phyloP scores from a whole-genome alignment of 1,284 basidiomycete species.

The Hortiboletus rubellus region DNA sequence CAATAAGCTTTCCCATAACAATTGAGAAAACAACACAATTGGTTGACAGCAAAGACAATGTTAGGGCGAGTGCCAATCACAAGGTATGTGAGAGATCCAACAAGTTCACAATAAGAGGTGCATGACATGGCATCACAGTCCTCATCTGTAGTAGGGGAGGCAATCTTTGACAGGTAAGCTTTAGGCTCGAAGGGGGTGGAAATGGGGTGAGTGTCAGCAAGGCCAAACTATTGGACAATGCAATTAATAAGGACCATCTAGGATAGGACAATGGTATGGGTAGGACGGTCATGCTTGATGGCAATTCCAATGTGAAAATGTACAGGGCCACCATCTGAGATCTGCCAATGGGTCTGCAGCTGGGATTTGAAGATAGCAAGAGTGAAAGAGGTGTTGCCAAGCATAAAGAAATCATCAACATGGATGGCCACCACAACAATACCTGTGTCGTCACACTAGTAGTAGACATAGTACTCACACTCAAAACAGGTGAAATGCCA shows the following conservation, averaged over 20 bases:
- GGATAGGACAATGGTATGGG: neutral
- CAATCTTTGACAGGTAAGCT: too few species aligned
- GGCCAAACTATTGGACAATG: neutral
- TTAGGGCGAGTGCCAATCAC: neutral
- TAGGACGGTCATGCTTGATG: neutral
- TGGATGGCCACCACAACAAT: neutral
- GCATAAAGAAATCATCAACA: neutral
- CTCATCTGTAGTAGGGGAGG: too few species aligned
- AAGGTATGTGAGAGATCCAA: neutral
- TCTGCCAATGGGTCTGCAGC: neutral
- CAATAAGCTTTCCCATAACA: neutral
- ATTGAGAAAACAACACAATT: neutral
- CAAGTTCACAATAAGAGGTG: neutral
- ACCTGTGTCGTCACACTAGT: rapidly evolving
- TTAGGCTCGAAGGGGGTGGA: neutral
- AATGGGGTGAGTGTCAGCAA: neutral
- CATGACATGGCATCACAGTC: too few species aligned
- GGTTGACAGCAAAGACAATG: neutral
- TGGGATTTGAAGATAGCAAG: neutral
- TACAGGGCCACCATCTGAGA: neutral
- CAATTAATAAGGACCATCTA: neutral
- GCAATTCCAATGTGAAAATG: neutral
- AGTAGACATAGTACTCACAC: neutral
- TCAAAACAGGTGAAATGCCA: neutral
- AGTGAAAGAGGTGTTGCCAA: rapidly evolving